Conservation (phyloP, 2,329 filamentous ascomycete genomes). For the Gnomoniopsis smithogilvyi region DNA sequence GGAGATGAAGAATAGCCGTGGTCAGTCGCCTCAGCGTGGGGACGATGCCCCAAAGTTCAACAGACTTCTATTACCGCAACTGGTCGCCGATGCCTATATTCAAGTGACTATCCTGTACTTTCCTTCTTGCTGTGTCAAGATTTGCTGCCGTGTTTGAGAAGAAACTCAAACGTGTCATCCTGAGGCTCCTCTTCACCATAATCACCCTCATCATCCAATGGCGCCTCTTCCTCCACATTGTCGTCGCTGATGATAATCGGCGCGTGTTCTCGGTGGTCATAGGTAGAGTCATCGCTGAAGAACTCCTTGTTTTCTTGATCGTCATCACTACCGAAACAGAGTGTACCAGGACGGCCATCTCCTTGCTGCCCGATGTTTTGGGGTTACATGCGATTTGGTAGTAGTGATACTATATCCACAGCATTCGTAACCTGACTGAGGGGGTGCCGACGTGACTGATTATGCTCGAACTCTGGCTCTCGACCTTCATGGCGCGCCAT, state of each 20-base stretch:
- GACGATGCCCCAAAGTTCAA: constrained; percentile 6
- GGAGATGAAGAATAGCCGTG: neutral
- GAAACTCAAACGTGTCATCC: constrained; percentile 18
- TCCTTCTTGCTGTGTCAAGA: neutral
- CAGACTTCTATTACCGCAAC: constrained; percentile 5
- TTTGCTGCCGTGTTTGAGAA: neutral
- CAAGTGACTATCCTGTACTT: neutral
- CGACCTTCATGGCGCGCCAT: neutral
- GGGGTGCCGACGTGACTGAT: neutral
- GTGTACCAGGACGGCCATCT: neutral
- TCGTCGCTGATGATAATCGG: neutral
- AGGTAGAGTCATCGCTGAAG: neutral
- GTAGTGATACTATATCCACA: neutral
- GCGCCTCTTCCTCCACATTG: neutral
- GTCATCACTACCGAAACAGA: neutral
- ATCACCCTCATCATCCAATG: constrained; percentile 1
- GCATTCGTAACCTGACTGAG: constrained; percentile 3
- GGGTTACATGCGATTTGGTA: too few species aligned
- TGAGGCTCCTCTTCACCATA: constrained; percentile 1
- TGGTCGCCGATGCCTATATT: neutral
- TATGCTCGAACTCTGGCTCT: neutral
- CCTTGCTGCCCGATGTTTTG: neutral
- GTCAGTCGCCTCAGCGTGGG: neutral
- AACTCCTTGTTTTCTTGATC: neutral
- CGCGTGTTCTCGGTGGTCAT: neutral